phyloP scores from a whole-genome alignment of 768 basidiomycete species.

The Exidia glandulosa region DNA sequence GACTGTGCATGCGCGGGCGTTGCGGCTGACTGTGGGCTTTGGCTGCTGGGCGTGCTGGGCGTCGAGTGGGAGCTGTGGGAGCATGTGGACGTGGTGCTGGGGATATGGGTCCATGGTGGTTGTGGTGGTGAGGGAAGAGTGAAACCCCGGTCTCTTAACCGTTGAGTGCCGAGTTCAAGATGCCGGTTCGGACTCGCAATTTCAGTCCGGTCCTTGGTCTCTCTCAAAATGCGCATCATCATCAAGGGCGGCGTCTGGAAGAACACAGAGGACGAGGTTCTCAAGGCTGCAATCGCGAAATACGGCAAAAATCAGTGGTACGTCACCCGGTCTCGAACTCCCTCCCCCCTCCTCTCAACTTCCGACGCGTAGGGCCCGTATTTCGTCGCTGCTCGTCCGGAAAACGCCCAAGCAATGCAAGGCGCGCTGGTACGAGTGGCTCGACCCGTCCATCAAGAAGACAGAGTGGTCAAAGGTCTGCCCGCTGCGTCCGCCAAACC shows the following conservation, averaged over 20 bases:
- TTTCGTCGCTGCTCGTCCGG: slow-evolving; percentile 91
- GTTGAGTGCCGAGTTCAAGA: too few species aligned
- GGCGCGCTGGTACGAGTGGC: slow-evolving; percentile 98
- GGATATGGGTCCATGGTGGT: neutral
- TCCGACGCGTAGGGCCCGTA: slow-evolving; percentile 67
- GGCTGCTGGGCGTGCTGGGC: neutral
- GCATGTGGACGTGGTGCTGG: neutral
- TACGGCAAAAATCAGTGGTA: slow-evolving; percentile 95
- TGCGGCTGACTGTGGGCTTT: slow-evolving; percentile 30
- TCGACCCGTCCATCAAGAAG: slow-evolving; percentile 99
- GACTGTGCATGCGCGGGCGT: slow-evolving; percentile 65
- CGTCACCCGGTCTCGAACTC: slow-evolving; percentile 8
- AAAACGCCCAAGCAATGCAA: slow-evolving; percentile 99
- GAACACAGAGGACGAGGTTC: slow-evolving; percentile 96
- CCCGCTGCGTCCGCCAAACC: neutral
- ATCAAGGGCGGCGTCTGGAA: slow-evolving; percentile 51
- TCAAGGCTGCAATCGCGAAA: slow-evolving; percentile 97
- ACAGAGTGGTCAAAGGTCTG: slow-evolving; percentile 97
- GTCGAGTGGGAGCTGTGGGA: neutral
- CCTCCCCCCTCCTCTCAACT: neutral
- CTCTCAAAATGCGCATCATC: slow-evolving; percentile 72
- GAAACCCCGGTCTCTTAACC: too few species aligned
- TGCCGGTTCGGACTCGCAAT: too few species aligned
- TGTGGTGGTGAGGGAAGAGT: neutral
- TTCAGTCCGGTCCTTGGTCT: too few species aligned